These are phyloP conservation scores for Handroanthus guayacan DNA, from an alignment of 257 asterid genomes.

Conservation along the genomic window DNA sequence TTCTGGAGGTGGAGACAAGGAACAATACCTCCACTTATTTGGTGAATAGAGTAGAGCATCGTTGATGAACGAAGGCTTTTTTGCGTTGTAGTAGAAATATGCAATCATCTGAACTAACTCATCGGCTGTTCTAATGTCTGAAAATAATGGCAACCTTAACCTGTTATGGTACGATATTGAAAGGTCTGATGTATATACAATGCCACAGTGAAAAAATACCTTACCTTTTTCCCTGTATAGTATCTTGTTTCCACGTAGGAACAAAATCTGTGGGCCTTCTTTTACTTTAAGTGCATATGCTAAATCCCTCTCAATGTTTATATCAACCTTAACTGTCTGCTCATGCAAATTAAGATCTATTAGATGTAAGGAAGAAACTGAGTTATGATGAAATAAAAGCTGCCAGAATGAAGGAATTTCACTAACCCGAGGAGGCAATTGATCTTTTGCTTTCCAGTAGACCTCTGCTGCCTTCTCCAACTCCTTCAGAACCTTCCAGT, in stretches of 20 bases:
- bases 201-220: not conserved
- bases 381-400: constrained; percentile 10
- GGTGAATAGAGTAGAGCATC: constrained; percentile 47
- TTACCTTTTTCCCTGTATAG: constrained; percentile 84
- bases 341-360: constrained; percentile 11
- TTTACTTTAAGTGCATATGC: constrained; percentile 91
- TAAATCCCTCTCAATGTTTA: constrained; percentile 88
- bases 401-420: constrained; percentile 13
- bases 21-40: constrained; percentile 38
- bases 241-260: constrained; percentile 83
- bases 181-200: not conserved
- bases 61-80: constrained; percentile 68
- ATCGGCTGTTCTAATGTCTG: constrained; percentile 76
- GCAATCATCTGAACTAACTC: constrained; percentile 95
- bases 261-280: constrained; percentile 89
- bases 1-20: constrained; percentile 9
- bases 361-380: not conserved
- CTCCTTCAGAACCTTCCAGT: constrained; percentile 94
- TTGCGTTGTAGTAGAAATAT: constrained; percentile 82
- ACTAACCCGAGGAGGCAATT: constrained; percentile 97
- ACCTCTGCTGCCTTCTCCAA: constrained; percentile 90
- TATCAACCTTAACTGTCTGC: constrained; percentile 92
- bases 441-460: constrained; percentile 87
- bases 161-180: not conserved
- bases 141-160: constrained; percentile 30